Evolutionary conservation across 1,284 basidiomycete genomes (phyloP), one percentile per base, ranked within the genome.

Genomic region (Cutaneotrichosporon arboriforme): DNA sequence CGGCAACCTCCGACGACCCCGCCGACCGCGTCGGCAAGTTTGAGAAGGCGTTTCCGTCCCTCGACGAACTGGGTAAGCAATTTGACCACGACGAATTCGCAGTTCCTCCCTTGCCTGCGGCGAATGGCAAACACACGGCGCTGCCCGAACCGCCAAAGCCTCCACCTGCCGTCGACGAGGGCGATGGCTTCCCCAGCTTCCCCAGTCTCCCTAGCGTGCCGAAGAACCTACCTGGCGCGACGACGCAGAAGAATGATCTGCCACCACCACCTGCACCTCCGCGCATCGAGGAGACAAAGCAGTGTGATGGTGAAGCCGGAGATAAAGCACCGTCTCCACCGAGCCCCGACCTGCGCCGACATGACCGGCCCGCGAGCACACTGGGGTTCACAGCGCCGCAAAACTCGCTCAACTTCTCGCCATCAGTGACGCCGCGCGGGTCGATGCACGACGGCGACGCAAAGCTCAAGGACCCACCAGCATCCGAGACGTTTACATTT

Each of bases 61-160:
- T 75, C 17, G 65, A 59, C 51, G 69, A 73, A 17, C 69, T 75
- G 54, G 68, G 66, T 41, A 70, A 69, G 47, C 67, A 69, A 45
- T 73, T 68, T 51, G 65, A 61, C 31, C 7, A 31, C 26, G 51
- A 50, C 5, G 62, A 64, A 7, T 45, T 51, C 21, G 22, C 46
- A 8, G n/a, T 51, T 5, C 56, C 56, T 4, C 15, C 52, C 8
- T 21, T 51, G 4, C 51, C 51, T 2, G 3, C 38, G 1, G 13
- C 31, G 12, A 31, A 51, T 4, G 26, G 22, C 21, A 18, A 34
- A 13, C 45, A 14, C 8, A 9, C 33, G 1, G 40, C 49, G 15
- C 33, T 54, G 1, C 52, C 46, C 10, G 31, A 45, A n/a, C 37
- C 52, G 5, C 46, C 52, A 8, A 54, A 45, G 20, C 36, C 45